Evolutionary conservation across 345 rosid species (phyloP).

Genomic region (Clarkia xantiana): DNA sequence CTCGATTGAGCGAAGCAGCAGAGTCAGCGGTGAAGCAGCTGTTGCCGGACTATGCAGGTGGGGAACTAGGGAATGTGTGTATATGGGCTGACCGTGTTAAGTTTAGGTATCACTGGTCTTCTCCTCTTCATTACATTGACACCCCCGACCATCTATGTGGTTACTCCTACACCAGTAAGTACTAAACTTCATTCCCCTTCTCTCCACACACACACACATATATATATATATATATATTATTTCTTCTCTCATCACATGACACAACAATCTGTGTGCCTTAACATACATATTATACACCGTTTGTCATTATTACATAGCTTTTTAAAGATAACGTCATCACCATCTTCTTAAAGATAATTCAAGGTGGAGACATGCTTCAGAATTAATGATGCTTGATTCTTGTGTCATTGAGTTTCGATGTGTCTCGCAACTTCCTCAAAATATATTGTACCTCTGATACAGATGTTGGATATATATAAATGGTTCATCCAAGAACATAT

Average conservation of each 20-base stretch:
- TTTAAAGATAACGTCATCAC: no score
- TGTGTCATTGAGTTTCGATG: no score
- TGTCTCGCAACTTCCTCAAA: no score
- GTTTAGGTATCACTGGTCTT: slow-evolving; percentile 60
- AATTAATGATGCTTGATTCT: no score
- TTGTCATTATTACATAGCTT: no score
- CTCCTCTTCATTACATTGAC: slow-evolving; percentile 56
- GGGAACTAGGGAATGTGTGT: slow-evolving; percentile 51
- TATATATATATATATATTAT: not conserved
- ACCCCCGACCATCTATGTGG: slow-evolving; percentile 56
- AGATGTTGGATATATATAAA: no score
- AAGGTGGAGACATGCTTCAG: no score
- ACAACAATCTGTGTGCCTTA: no score
- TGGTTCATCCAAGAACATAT: no score
- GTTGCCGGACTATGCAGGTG: slow-evolving; percentile 41
- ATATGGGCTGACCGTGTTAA: slow-evolving; percentile 63
- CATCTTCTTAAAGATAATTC: no score
- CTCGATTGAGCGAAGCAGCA: slow-evolving; percentile 45
- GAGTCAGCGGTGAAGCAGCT: slow-evolving; percentile 38
- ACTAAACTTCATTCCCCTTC: not conserved
- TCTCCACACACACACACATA: not conserved
- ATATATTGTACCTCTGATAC: no score
- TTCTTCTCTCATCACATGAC: not conserved
- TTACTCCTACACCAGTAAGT: slow-evolving; percentile 44
- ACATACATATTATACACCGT: no score